phyloP scores from a whole-genome alignment of 106 monocot species.

The Dendrobium catenatum region DNA sequence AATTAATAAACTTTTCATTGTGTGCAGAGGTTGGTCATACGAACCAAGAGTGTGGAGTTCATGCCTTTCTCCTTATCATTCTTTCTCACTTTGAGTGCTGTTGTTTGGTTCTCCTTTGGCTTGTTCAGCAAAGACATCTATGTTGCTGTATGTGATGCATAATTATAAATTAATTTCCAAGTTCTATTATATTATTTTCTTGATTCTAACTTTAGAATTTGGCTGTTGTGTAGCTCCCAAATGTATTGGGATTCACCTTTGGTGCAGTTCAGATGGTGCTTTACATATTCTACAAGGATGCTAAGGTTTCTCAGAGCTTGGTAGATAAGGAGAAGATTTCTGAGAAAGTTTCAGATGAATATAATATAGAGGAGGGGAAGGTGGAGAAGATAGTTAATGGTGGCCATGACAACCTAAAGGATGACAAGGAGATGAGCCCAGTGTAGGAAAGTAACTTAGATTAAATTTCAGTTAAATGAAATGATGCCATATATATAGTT shows the following conservation, averaged over 20 bases:
- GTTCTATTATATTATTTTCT: not conserved
- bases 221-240: constrained; percentile 26
- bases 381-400: not conserved
- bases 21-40: constrained; percentile 26
- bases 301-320: not conserved
- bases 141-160: constrained; percentile 17
- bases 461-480: too few species aligned
- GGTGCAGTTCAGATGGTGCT: constrained; percentile 54
- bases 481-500: too few species aligned
- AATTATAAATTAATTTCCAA: not conserved
- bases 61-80: constrained; percentile 35
- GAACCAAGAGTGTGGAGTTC: constrained; percentile 50
- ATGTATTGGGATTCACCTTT: constrained; percentile 53
- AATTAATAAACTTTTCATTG: not conserved
- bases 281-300: constrained; percentile 31
- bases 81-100: constrained; percentile 28
- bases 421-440: too few species aligned
- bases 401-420: too few species aligned
- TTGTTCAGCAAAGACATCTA: constrained; percentile 22
- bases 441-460: too few species aligned
- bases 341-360: not conserved
- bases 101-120: constrained; percentile 30
- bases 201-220: not conserved
- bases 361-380: not conserved
- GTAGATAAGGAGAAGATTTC: not conserved